Evolutionary conservation across 805 yeast species (phyloP).

Genomic region (Hyphopichia homilentoma): DNA sequence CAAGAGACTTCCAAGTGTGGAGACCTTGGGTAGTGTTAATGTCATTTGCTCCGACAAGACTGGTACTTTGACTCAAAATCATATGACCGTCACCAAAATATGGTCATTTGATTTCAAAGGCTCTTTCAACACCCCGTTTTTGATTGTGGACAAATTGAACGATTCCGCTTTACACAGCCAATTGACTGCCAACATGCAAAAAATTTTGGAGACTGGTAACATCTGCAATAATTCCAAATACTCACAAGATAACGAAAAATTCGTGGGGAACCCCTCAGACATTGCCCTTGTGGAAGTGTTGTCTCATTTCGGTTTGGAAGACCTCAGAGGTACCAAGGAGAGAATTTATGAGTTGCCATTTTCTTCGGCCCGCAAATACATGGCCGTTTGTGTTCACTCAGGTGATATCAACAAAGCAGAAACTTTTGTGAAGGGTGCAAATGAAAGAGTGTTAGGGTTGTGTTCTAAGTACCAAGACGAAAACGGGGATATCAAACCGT

Average conservation of each 20-base stretch:
- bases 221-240: constrained; percentile 73
- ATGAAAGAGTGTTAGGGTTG: constrained; percentile 62
- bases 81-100: constrained; percentile 80
- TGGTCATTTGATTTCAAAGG: constrained; percentile 69
- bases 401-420: constrained; percentile 56
- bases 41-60: constrained; percentile 56
- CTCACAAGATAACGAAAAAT: constrained; percentile 65
- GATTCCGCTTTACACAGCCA: constrained; percentile 39
- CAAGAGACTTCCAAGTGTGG: constrained; percentile 90
- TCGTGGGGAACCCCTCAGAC: constrained; percentile 92
- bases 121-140: constrained; percentile 34
- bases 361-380: constrained; percentile 77
- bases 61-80: constrained; percentile 85
- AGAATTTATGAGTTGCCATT: constrained; percentile 79
- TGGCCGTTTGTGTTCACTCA: constrained; percentile 72
- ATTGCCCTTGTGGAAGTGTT: constrained; percentile 81
- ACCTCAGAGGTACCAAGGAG: constrained; percentile 55
- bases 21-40: constrained; percentile 90
- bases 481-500: constrained; percentile 55
- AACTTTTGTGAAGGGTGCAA: constrained; percentile 86
- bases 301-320: constrained; percentile 66
- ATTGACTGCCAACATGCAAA: constrained; percentile 52
- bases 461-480: constrained; percentile 59
- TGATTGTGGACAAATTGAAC: constrained; percentile 46
- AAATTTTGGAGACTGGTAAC: constrained; percentile 61